Percentiles rank a stretch among this genome's conserved stretches.
These are phyloP conservation scores for Russula ochroleuca DNA, from an alignment of 768 basidiomycete genomes.

Conservation along the genomic window DNA sequence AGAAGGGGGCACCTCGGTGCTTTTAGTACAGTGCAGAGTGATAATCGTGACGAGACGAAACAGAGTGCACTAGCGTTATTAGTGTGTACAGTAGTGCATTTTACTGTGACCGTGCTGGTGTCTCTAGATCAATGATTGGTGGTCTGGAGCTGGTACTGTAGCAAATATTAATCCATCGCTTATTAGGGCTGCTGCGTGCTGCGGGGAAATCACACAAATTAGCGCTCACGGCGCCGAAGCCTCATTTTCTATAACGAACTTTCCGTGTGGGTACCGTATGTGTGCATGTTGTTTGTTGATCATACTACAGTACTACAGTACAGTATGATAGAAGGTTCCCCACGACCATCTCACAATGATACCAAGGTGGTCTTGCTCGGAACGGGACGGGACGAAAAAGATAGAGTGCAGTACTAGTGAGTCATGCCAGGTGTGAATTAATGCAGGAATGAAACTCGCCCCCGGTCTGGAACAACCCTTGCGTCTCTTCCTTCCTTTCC, in stretches of 20 bases:
- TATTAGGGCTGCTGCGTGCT: not conserved
- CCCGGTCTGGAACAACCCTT: no score
- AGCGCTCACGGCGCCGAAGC: constrained; percentile 2
- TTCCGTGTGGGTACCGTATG: constrained; percentile 4
- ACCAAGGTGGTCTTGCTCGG: not conserved
- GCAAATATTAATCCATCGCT: not conserved
- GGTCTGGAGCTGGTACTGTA: not conserved
- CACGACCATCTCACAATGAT: not conserved
- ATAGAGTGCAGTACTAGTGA: no score
- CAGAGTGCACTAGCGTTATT: not conserved
- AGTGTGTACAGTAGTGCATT: not conserved
- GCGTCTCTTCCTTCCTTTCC: no score
- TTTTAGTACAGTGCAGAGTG: not conserved
- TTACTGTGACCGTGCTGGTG: not conserved
- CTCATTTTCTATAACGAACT: constrained; percentile 7
- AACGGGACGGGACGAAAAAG: not conserved
- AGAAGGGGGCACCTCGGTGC: not conserved
- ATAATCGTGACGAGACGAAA: not conserved
- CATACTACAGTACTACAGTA: not conserved
- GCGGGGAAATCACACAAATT: not conserved
- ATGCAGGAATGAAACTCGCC: no score
- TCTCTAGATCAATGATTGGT: not conserved
- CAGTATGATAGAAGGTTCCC: not conserved
- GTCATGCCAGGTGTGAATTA: no score
- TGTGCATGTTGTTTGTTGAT: no score